Conservation (phyloP, 2,329 filamentous ascomycete genomes). For the Verticillium tricorpus region DNA sequence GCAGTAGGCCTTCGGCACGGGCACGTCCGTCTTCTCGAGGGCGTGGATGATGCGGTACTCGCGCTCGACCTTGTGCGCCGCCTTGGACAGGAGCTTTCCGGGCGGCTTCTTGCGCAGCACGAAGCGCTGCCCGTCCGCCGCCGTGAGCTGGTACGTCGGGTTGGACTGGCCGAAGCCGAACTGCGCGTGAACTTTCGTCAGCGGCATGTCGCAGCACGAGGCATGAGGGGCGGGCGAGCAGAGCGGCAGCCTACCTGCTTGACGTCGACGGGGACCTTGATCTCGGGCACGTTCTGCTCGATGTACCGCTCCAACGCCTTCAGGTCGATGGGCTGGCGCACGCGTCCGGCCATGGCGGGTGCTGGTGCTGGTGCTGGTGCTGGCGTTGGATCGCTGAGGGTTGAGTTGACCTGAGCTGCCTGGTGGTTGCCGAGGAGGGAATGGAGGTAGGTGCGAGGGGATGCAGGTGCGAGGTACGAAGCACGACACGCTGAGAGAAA, state of each 20-base stretch:
- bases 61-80: conserved; percentile 93
- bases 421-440: too few relatives aligned
- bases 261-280: conserved; percentile 76
- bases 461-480: too few relatives aligned
- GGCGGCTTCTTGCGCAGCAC: conserved; percentile 98
- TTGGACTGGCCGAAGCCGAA: conserved; percentile 98
- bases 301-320: conserved; percentile 76
- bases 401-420: too few relatives aligned
- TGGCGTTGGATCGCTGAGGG: not conserved
- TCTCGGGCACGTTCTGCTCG: conserved; percentile 70
- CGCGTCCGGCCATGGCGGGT: conserved; percentile 68
- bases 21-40: conserved; percentile 72
- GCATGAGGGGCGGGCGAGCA: not conserved
- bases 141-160: conserved; percentile 89
- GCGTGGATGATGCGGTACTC: conserved; percentile 90
- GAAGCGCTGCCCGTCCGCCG: conserved; percentile 63
- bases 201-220: not conserved
- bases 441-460: too few relatives aligned
- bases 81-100: conserved; percentile 87
- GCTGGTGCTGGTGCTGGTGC: not conserved
- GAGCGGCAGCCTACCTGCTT: conserved; percentile 67
- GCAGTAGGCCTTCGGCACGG: conserved; percentile 77
- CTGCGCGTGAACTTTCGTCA: conserved; percentile 36
- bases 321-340: conserved; percentile 88
- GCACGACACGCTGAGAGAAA: not conserved